Evolutionary conservation across 805 yeast genomes (phyloP).

Genomic region (Nakazawaea wickerhamii): DNA sequence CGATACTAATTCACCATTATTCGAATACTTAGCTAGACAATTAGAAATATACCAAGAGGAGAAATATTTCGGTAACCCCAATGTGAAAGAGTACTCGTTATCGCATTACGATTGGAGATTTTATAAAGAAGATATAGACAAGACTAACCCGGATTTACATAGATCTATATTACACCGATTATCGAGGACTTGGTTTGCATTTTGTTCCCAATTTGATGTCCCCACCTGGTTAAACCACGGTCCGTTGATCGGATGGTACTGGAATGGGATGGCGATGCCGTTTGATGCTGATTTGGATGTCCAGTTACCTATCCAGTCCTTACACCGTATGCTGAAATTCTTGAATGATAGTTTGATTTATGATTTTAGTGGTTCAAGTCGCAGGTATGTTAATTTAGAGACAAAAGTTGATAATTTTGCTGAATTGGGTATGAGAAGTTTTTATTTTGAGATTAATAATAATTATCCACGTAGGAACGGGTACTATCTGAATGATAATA

Average conservation of each 20-base stretch:
- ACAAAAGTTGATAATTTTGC: constrained; percentile 15
- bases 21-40: background rate
- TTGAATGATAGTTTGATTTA: constrained; percentile 32
- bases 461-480: constrained; percentile 30
- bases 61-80: constrained; percentile 5
- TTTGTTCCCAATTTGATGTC: constrained; percentile 29
- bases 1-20: background rate
- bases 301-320: constrained; percentile 34
- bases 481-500: constrained; percentile 33
- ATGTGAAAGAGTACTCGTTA: constrained; percentile 22
- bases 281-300: constrained; percentile 40
- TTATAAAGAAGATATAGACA: constrained; percentile 20
- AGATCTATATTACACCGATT: constrained; percentile 28
- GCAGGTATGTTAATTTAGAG: constrained; percentile 7
- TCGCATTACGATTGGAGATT: constrained; percentile 34
- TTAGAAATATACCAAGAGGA: constrained; percentile 1
- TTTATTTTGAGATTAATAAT: constrained; percentile 28
- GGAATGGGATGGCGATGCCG: constrained; percentile 37
- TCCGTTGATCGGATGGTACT: constrained; percentile 24
- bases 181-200: constrained; percentile 31
- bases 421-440: constrained; percentile 26
- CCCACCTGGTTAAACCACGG: constrained; percentile 23
- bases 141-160: constrained; percentile 29
- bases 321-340: constrained; percentile 29
- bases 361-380: constrained; percentile 26